Percentiles rank a stretch among this genome's conserved stretches.
Evolutionary conservation across 441 rosid genomes (phyloP).

Genomic region (Raphanus hybrid): DNA sequence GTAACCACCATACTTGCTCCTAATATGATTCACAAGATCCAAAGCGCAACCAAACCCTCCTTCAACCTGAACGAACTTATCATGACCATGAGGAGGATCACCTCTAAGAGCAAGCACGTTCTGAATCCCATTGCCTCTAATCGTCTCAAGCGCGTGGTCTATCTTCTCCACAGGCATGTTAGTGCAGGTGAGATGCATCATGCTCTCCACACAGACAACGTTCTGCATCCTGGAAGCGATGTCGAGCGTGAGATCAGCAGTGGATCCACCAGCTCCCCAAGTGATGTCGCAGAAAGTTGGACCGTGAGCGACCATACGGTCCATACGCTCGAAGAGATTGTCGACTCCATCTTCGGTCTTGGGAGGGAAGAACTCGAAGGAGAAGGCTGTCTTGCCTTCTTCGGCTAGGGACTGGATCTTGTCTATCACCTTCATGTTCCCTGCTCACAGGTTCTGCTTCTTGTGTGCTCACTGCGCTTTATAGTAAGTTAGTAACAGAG

Average conservation of each 20-base stretch:
- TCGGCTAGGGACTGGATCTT: constrained; percentile 54
- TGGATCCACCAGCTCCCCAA: constrained; percentile 99
- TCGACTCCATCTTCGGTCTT: constrained; percentile 94
- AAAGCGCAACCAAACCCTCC: constrained; percentile 93
- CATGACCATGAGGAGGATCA: constrained; percentile 95
- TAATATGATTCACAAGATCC: constrained; percentile 80
- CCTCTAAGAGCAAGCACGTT: constrained; percentile 94
- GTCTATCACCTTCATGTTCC: constrained; percentile 81
- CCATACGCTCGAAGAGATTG: constrained; percentile 92
- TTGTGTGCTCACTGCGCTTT: constrained; percentile 28
- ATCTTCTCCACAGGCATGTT: constrained; percentile 93
- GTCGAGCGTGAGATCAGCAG: constrained; percentile 85
- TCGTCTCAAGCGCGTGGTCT: constrained; percentile 73
- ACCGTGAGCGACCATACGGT: constrained; percentile 82
- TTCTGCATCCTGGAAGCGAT: constrained; percentile 93
- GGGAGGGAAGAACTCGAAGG: constrained; percentile 96
- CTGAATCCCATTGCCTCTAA: constrained; percentile 87
- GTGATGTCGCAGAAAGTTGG: constrained; percentile 94
- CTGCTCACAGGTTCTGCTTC: not conserved
- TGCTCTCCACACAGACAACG: constrained; percentile 84
- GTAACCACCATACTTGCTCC: constrained; percentile 69
- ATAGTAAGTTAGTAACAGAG: constrained; percentile 29
- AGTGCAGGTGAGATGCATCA: constrained; percentile 97
- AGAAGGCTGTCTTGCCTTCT: constrained; percentile 63
- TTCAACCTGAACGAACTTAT: constrained; percentile 82